A percentile compares a stretch with the other conserved stretches of the same genome.
Evolutionary conservation across 345 rosid genomes (phyloP).

Genomic region (Brassica juncea): DNA sequence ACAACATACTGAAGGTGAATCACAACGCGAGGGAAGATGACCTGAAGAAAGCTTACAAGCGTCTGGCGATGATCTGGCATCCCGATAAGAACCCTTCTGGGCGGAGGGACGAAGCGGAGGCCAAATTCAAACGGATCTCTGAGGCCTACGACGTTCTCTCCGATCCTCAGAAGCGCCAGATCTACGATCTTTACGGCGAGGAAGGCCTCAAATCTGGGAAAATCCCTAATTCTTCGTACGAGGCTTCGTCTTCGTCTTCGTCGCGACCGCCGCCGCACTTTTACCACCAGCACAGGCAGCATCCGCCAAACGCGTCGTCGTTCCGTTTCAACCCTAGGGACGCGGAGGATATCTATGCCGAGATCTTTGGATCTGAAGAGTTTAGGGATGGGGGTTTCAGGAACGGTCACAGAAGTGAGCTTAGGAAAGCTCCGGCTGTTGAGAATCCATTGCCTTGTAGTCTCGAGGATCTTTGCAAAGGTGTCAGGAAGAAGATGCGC

Average conservation of each 20-base stretch:
- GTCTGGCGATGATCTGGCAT: conserved; percentile 98
- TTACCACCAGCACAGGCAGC: conserved; percentile 43
- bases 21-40: conserved; percentile 85
- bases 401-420: conserved; percentile 38
- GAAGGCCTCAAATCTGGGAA: conserved; percentile 83
- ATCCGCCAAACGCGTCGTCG: conserved; percentile 45
- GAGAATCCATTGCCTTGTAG: conserved; percentile 73
- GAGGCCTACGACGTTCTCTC: conserved; percentile 84
- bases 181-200: conserved; percentile 92
- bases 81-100: conserved; percentile 87
- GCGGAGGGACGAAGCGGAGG: conserved; percentile 69
- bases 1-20: conserved; percentile 88
- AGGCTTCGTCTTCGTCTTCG: conserved; percentile 36
- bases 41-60: conserved; percentile 80
- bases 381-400: conserved; percentile 49
- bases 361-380: conserved; percentile 67
- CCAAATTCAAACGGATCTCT: conserved; percentile 90
- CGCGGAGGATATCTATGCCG: conserved; percentile 82
- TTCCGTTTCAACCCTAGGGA: conserved; percentile 67
- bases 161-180: conserved; percentile 84
- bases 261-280: conserved; percentile 37
- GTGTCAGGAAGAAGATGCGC: conserved; percentile 75
- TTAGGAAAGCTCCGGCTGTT: conserved; percentile 55
- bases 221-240: conserved; percentile 54
- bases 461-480: conserved; percentile 86